phyloP scores from a whole-genome alignment of 2,329 filamentous ascomycete genomes.

The Ceratocystiopsis sp. region DNA sequence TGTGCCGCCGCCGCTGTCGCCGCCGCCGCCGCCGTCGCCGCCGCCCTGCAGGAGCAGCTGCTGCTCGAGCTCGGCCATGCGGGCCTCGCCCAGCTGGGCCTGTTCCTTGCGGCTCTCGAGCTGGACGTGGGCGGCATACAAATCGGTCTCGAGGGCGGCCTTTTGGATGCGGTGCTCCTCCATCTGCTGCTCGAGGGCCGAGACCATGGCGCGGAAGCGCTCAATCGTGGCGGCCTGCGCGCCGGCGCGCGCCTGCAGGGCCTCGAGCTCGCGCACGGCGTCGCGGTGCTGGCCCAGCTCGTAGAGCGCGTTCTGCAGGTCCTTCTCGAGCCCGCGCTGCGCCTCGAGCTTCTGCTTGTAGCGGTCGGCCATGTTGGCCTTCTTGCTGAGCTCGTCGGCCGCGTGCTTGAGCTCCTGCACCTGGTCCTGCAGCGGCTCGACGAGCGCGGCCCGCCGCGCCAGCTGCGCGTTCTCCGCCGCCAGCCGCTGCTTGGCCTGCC shows the following conservation, averaged over 20 bases:
- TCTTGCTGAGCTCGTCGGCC: constrained; percentile 40
- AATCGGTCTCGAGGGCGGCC: constrained; percentile 26
- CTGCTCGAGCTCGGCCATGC: constrained; percentile 43
- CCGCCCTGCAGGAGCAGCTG: constrained; percentile 27
- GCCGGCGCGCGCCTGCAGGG: constrained; percentile 16
- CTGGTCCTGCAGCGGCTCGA: constrained; percentile 38
- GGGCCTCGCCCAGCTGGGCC: constrained; percentile 29
- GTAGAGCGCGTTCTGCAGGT: constrained; percentile 36
- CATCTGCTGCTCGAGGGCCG: constrained; percentile 16
- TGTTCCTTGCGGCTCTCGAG: constrained; percentile 24
- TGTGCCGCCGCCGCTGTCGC: background rate
- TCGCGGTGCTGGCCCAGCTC: constrained; percentile 36
- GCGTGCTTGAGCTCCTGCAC: constrained; percentile 41
- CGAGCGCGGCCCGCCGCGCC: constrained; percentile 27
- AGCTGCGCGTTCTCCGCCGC: constrained; percentile 31
- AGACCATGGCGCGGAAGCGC: constrained; percentile 13
- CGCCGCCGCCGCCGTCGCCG: background rate
- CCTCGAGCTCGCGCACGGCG: constrained; percentile 21
- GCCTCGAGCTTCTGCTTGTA: constrained; percentile 46
- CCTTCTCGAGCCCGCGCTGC: constrained; percentile 35
- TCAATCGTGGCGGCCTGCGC: constrained; percentile 12
- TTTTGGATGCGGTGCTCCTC: constrained; percentile 26
- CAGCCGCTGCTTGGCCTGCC: constrained; percentile 26
- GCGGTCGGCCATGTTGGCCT: constrained; percentile 45
- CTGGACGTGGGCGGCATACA: constrained; percentile 23